Base-by-base conservation (phyloP, 192 early-diverging fungal genomes). In the Podila minutissima region DNA sequence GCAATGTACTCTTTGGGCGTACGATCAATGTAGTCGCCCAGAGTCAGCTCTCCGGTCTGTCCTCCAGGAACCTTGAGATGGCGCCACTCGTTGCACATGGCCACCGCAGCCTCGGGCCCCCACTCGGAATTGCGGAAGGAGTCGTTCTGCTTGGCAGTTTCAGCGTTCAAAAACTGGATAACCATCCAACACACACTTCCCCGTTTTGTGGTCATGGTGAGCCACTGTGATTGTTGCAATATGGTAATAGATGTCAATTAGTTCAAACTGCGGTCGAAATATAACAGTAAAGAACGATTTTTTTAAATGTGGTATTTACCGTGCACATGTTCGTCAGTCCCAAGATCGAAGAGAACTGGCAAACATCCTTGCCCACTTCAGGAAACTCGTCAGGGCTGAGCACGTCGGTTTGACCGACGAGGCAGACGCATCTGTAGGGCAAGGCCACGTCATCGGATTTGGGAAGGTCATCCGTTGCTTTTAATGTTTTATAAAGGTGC, bases 1-100 rank as follows among this genome's bases (percentile, higher is more conserved):
- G 66, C 51, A 59, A 68, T 68, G n/a, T 38, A 13, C 8, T 68
- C 53, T 24, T 68, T 68, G 11, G 51, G 53, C 0, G 55, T 59
- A 9, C 24, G 4, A 22, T 68, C 66, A 19, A 59, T 38, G 0
- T 58, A 38, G 7, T 31, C 31, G 7, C 66, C 66, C 2, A 68
- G 19, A 0, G 66, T 41, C n/a, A 53, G 51, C 51, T 53, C 20
- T 19, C 53, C 66, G 20, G 8, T 24, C 20, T 28, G 7, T 3
- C 61, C 61, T 33, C 32, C 32, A 35, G 61, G 61, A 20, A 46
- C 12, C 24, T 15, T 35, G n/a, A 24, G 13, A 22, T 29, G 53
- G 7, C 33, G 55, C 1, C 20, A 31, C 19, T 68, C 22, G 0
- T 68, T 22, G 17, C 66, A 68, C 66, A 68, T 38, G 8, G 55